Evolutionary conservation across 2,329 filamentous ascomycete genomes (phyloP), one percentile per base, ranked within the genome.

Genomic region (Trichoderma breve): DNA sequence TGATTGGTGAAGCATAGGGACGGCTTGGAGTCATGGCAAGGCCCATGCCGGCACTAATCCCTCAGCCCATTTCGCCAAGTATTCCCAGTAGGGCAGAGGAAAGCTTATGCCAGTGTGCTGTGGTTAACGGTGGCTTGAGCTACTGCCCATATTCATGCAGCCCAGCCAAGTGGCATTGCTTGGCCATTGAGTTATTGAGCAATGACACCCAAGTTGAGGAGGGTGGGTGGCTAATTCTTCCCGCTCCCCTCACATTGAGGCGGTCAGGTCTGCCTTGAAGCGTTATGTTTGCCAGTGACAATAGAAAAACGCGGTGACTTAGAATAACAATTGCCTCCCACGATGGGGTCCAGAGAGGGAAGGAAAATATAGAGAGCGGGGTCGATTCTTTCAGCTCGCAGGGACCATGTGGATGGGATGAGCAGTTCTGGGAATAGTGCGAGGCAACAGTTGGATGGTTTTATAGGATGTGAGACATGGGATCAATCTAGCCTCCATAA

Each of bases 11-110:
- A 63, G 43, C 24, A 14, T 28, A 21, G 51, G 28, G 26, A 47
- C 26, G 36, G 15, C n/a, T 30, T 43, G 43, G 70, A 66, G 64
- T 69, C 57, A 67, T 61, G 47, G 24, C 64, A 53, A 63, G 43
- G 34, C 55, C 64, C 47, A 26, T 60, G 26, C 57, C 32, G 70
- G 39, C 64, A 72, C 70, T 68, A 68, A 36, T 58, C 30, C 30
- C 65, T 63, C 70, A 72, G 70, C 70, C 63, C 64, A 63, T 69
- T 53, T 63, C 58, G 64, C 58, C 63, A 57, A 63, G 58, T 24
- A 63, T 32, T n/a, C 28, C 53, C 55, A 51, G 58, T 26, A 55
- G 15, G 64, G 28, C 21, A 58, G 58, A 43, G 21, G 51, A 30
- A 47, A 32, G 43, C 67, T 55, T 43, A 32, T 24, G 21, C 58